Evolutionary conservation across 306 rosid genomes (phyloP), one percentile per base, ranked within the genome.

Genomic region (Pterocarpus santalinus): DNA sequence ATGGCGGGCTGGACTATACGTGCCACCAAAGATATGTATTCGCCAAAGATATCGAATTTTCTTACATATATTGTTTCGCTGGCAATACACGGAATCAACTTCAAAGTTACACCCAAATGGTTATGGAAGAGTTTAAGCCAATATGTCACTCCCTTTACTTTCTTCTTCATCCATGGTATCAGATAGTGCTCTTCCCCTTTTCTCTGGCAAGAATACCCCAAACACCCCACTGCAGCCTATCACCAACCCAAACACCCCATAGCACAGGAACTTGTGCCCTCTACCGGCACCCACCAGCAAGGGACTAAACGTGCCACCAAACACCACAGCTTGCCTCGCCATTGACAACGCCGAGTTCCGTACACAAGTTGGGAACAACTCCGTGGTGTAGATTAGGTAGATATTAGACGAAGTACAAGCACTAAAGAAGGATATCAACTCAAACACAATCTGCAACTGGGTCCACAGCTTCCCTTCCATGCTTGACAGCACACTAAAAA

Each of bases 111-210:
- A 32, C 43, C 41, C 5, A 9, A 22, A 22, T 22, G 28, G 28
- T 22, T 22, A 22, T 22, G 28, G 28, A 22, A 22, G 28, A 22
- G 28, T 22, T 44, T 46, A 74, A 34, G 76, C 72, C 36, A 67
- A 44, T 11, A 30, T 35, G 4, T 43, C 34, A 56, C 36, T 75
- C 3, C 38, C 73, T 69, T 52, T 89, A 33, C n/a, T 41, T 57
- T 85, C 90, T 84, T 89, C 91, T 76, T 88, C 89, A 68, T 92
- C 95, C 82, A 90, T 78, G 1, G 91, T 88, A 77, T 92, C 97
- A 86, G 85, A 75, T 44, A 91, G 70, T 9, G 73, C 39, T 71
- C 68, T 81, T 3, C 94, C 95, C 51, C 79, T 88, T 0, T 92
- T 90, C 88, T 90, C 94, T 0, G 95, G 95, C 77, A 92, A 76